A percentile compares a stretch with the other conserved stretches of the same genome.
Evolutionary conservation across 2,329 filamentous ascomycete genomes (phyloP).

Genomic region (Colletotrichum australisinense): DNA sequence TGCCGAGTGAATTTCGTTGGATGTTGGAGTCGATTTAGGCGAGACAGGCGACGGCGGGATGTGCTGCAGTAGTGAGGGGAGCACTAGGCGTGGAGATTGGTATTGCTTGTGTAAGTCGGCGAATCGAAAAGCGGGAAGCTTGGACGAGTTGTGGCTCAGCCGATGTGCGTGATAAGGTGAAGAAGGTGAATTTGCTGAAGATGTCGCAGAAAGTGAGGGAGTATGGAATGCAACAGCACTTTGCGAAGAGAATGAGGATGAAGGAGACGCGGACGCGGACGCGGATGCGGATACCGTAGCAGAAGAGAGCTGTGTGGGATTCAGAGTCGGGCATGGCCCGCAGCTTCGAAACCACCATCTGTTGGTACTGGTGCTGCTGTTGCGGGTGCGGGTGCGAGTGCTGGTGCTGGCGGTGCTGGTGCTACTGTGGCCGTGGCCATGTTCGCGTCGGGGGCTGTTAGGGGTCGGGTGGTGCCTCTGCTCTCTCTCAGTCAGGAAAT

Average conservation of each 20-base stretch:
- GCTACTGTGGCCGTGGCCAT: slow-evolving; percentile 29
- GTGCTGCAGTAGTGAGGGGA: slow-evolving; percentile 46
- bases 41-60: slow-evolving; percentile 55
- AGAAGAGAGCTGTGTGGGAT: slow-evolving; percentile 33
- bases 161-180: slow-evolving; percentile 57
- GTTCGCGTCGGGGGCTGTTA: slow-evolving; percentile 16
- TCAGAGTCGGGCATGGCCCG: slow-evolving; percentile 33
- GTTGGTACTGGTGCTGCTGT: background rate
- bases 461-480: background rate
- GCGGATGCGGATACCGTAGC: slow-evolving; percentile 25
- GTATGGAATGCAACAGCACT: slow-evolving; percentile 23
- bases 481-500: background rate
- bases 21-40: slow-evolving; percentile 42
- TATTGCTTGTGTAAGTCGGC: slow-evolving; percentile 57
- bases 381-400: slow-evolving; percentile 3
- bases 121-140: slow-evolving; percentile 66
- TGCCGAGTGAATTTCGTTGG: slow-evolving; percentile 39
- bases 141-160: slow-evolving; percentile 65
- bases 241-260: slow-evolving; percentile 29
- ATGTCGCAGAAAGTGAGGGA: slow-evolving; percentile 12
- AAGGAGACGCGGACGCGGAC: slow-evolving; percentile 29
- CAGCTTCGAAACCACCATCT: slow-evolving; percentile 31
- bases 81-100: slow-evolving; percentile 40
- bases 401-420: slow-evolving; percentile 19
- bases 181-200: slow-evolving; percentile 35